Conservation (phyloP, 2,329 filamentous ascomycete species). For the Colletotrichum phormii region DNA sequence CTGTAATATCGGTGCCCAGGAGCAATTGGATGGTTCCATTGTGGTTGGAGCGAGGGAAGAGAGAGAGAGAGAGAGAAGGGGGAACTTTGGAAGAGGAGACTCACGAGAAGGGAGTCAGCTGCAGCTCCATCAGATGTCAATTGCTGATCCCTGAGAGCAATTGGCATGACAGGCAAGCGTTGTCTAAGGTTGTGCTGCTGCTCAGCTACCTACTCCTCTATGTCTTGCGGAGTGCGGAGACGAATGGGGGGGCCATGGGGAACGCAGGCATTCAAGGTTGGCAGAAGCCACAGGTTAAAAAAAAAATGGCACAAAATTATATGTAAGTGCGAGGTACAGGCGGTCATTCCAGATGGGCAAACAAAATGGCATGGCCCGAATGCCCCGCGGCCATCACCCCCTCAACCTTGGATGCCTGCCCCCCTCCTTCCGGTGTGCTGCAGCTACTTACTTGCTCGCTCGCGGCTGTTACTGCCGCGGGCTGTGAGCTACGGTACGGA, state of each 20-base stretch:
- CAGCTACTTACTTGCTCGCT: not conserved
- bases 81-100: not conserved
- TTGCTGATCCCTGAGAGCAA: not conserved
- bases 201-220: not conserved
- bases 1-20: too few species aligned
- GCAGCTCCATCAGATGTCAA: too few species aligned
- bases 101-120: too few species aligned
- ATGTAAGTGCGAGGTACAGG: not conserved
- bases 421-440: not conserved
- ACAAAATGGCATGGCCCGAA: conserved; percentile 29
- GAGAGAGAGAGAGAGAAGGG: not conserved
- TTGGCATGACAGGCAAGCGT: not conserved
- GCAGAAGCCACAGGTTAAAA: not conserved
- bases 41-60: not conserved
- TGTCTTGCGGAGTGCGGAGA: not conserved
- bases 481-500: not conserved
- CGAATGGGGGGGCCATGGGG: not conserved
- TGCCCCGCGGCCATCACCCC: conserved; percentile 33
- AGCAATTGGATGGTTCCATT: not conserved
- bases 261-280: not conserved
- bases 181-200: not conserved
- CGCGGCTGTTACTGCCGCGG: not conserved
- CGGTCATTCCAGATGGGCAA: conserved; percentile 33
- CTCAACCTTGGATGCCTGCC: conserved; percentile 27
- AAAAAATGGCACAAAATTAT: not conserved